Conservation (phyloP, 2,329 filamentous ascomycete genomes). For the Pestalotiopsis sp. region DNA sequence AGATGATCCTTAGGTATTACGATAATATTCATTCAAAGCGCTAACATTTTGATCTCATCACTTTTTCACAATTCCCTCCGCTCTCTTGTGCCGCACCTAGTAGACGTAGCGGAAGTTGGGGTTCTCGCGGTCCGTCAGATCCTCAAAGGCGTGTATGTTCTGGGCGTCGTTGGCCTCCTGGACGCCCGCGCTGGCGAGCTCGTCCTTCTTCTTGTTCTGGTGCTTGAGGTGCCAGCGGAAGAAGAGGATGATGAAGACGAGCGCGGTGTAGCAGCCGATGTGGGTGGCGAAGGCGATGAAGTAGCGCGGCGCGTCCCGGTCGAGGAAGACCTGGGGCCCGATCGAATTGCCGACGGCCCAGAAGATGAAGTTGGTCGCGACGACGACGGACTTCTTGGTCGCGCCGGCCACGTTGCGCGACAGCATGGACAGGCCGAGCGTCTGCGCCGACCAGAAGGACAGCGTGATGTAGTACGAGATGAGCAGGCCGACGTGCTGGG, state of each 20-base stretch:
- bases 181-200: slow-evolving; percentile 29
- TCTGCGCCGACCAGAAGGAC: slow-evolving; percentile 77
- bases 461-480: slow-evolving; percentile 77
- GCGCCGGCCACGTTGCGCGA: slow-evolving; percentile 72
- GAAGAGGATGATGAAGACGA: slow-evolving; percentile 59
- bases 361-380: slow-evolving; percentile 71
- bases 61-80: background rate
- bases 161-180: slow-evolving; percentile 28
- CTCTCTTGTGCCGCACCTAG: slow-evolving; percentile 14
- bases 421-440: slow-evolving; percentile 67
- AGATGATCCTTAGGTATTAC: background rate
- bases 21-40: background rate
- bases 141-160: slow-evolving; percentile 34
- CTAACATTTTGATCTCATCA: background rate
- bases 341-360: slow-evolving; percentile 44
- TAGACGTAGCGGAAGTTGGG: slow-evolving; percentile 36
- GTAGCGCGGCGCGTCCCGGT: slow-evolving; percentile 64
- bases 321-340: slow-evolving; percentile 66
- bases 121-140: slow-evolving; percentile 37
- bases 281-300: slow-evolving; percentile 72
- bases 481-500: slow-evolving; percentile 67
- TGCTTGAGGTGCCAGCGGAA: slow-evolving; percentile 59
- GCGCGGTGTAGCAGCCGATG: slow-evolving; percentile 66
- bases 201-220: slow-evolving; percentile 51
- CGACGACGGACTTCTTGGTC: slow-evolving; percentile 71